phyloP scores from a whole-genome alignment of 1,284 basidiomycete genomes.

The Apiotrichum akiyoshidainum region DNA sequence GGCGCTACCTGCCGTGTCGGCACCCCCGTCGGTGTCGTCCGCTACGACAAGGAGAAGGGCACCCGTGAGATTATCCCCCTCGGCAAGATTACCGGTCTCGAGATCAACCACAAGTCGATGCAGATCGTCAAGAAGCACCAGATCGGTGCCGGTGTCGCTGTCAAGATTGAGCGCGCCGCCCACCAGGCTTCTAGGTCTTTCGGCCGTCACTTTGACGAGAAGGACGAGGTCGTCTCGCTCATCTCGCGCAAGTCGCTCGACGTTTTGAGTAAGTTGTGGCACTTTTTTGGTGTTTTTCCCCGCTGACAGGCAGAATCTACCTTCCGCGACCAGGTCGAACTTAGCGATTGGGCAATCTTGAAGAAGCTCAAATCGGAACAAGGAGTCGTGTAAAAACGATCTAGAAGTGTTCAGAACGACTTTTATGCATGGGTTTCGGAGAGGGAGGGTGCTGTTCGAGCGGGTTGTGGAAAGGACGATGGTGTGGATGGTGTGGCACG shows the following conservation, averaged over 20 bases:
- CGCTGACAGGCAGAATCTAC: conserved; percentile 58
- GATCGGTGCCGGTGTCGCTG: conserved; percentile 65
- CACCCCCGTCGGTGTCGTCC: conserved; percentile 93
- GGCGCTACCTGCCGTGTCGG: conserved; percentile 81
- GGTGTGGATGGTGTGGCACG: too few relatives aligned
- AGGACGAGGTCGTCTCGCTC: conserved; percentile 87
- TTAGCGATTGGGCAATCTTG: conserved; percentile 92
- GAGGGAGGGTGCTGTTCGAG: too few relatives aligned
- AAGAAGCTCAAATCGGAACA: conserved; percentile 51
- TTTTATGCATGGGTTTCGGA: neutral
- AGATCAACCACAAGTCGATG: conserved; percentile 87
- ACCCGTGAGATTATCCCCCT: conserved; percentile 89
- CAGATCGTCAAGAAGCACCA: conserved; percentile 64
- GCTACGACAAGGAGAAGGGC: conserved; percentile 70
- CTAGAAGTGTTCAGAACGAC: neutral
- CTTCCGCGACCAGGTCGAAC: conserved; percentile 85
- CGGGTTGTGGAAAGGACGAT: too few relatives aligned
- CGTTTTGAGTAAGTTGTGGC: conserved; percentile 53
- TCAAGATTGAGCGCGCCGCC: conserved; percentile 96
- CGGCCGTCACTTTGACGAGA: conserved; percentile 81
- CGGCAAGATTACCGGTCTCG: conserved; percentile 91
- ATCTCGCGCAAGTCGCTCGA: conserved; percentile 92
- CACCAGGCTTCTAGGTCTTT: conserved; percentile 95
- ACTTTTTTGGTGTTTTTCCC: neutral
- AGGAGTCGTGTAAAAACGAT: neutral